Percentiles rank a stretch among this genome's conserved stretches.
Evolutionary conservation across 257 asterid genomes (phyloP).

Genomic region (Solanum tarijense): DNA sequence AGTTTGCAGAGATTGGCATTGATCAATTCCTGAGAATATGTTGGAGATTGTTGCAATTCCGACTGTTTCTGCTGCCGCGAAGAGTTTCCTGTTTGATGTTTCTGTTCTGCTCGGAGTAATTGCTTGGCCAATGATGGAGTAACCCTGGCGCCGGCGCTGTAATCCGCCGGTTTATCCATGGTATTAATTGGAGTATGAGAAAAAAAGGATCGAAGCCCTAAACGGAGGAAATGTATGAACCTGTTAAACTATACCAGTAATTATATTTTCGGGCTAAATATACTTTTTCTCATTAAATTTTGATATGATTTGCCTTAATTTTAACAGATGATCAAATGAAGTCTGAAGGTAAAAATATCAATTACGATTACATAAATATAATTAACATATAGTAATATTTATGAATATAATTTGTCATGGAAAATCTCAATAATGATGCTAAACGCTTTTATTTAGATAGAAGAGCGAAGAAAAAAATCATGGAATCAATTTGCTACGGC

Average conservation of each 20-base stretch:
- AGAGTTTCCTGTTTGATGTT: neutral
- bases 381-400: no score
- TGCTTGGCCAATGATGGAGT: neutral
- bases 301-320: no score
- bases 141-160: neutral
- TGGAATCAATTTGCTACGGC: no score
- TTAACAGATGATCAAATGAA: no score
- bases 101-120: neutral
- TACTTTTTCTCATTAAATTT: no score
- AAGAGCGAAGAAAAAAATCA: no score
- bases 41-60: neutral
- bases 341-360: neutral
- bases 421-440: no score
- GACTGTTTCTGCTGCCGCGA: neutral
- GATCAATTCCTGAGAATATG: conserved; percentile 21
- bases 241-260: no score
- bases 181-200: neutral
- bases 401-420: no score
- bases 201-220: neutral
- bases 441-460: no score
- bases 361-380: no score
- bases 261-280: no score
- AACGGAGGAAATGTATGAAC: neutral
- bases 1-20: conserved; percentile 27
- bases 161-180: neutral